Evolutionary conservation across 1,139 yeast species (phyloP).

Genomic region (Lodderomyces oxycetoniae): DNA sequence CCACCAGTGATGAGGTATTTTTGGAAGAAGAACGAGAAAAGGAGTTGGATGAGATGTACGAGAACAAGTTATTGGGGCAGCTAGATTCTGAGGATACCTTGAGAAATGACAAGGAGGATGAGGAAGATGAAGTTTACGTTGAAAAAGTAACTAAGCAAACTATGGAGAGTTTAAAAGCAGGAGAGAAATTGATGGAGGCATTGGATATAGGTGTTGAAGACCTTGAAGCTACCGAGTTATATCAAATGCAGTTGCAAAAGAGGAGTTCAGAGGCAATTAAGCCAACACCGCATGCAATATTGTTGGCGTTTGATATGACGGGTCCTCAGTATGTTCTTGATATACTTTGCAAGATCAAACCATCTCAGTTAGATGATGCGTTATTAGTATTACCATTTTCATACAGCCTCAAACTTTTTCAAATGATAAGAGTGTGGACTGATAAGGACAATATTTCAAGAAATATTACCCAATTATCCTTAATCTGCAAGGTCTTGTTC

Average conservation of each 20-base stretch:
- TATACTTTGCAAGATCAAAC: constrained; percentile 61
- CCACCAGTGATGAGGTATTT: constrained; percentile 90
- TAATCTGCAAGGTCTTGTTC: constrained; percentile 70
- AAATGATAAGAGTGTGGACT: constrained; percentile 76
- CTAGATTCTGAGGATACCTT: constrained; percentile 47
- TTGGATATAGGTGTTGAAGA: constrained; percentile 78
- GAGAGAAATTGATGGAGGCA: constrained; percentile 91
- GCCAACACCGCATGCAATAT: constrained; percentile 66
- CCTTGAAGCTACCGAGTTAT: constrained; percentile 52
- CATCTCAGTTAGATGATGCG: constrained; percentile 90
- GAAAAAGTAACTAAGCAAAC: constrained; percentile 77
- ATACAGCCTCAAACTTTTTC: constrained; percentile 64
- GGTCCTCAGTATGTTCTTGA: constrained; percentile 81
- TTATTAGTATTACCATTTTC: constrained; percentile 86
- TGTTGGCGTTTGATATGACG: constrained; percentile 62
- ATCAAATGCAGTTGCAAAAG: constrained; percentile 34
- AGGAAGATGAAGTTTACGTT: constrained; percentile 49
- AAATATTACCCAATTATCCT: constrained; percentile 48
- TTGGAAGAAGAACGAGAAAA: constrained; percentile 94
- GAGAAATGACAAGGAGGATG: constrained; percentile 31
- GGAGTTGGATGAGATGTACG: constrained; percentile 90
- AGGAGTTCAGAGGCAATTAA: constrained; percentile 40
- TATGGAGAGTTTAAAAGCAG: constrained; percentile 87
- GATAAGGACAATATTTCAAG: constrained; percentile 38
- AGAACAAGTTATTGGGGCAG: constrained; percentile 64